phyloP scores from a whole-genome alignment of 2,329 filamentous ascomycete species.

The Paecilomyces fulvus region DNA sequence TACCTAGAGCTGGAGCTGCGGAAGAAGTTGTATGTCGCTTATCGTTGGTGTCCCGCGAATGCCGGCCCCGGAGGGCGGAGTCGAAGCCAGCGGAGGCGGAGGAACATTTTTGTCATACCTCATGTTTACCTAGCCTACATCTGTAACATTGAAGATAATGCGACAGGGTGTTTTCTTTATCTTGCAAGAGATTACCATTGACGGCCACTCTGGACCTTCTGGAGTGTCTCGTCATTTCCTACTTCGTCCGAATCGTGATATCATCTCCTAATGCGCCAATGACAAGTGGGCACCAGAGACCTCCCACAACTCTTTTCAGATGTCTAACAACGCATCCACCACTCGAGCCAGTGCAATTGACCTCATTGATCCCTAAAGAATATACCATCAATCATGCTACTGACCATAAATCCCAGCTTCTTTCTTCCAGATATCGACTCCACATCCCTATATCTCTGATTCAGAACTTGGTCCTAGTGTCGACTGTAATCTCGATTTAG shows the following conservation, averaged over 20 bases:
- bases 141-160: slow-evolving; percentile 3
- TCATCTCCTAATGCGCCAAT: background rate
- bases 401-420: background rate
- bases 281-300: background rate
- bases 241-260: background rate
- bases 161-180: slow-evolving; percentile 1
- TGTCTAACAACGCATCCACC: background rate
- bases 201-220: background rate
- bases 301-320: background rate
- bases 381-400: background rate
- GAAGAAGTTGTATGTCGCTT: background rate
- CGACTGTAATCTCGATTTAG: too few species aligned
- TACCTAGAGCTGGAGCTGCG: slow-evolving; percentile 11
- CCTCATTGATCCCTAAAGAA: background rate
- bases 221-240: background rate
- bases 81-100: background rate
- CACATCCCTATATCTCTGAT: background rate
- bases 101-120: slow-evolving; percentile 1
- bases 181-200: background rate
- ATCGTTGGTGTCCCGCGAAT: slow-evolving; percentile 13
- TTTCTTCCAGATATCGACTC: background rate
- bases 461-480: too few species aligned
- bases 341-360: background rate
- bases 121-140: background rate
- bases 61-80: background rate